Evolutionary conservation across 164 flowering plant species (phyloP).

Genomic region (Amborella trichopoda): DNA sequence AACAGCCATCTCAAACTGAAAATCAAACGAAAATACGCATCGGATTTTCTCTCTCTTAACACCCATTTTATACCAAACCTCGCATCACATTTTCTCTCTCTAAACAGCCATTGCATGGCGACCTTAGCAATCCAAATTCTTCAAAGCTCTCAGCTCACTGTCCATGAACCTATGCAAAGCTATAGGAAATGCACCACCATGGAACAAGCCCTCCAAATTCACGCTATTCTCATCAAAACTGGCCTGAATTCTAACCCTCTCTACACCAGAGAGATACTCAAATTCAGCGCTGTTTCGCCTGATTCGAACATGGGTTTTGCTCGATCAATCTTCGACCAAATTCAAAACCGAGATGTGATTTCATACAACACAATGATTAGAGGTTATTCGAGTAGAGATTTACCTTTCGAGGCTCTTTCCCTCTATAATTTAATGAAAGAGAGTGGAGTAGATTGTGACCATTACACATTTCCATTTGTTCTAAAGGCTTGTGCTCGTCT

Average conservation of each 20-base stretch:
- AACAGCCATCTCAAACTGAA: too few species aligned
- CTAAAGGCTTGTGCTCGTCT: constrained; percentile 31
- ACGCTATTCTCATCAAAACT: constrained; percentile 10
- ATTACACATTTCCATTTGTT: constrained; percentile 29
- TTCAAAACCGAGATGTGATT: constrained; percentile 8
- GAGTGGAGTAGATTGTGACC: constrained; percentile 9
- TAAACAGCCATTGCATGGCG: too few species aligned
- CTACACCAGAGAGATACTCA: constrained; percentile 6
- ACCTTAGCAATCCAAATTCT: too few species aligned
- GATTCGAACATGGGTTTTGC: constrained; percentile 7
- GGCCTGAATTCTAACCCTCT: constrained; percentile 4
- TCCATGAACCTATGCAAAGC: too few species aligned
- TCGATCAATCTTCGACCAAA: constrained; percentile 9
- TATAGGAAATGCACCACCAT: constrained; percentile 6
- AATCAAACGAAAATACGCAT: too few species aligned
- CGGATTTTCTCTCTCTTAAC: too few species aligned
- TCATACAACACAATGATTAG: constrained; percentile 15
- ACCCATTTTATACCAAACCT: too few species aligned
- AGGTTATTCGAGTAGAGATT: constrained; percentile 1
- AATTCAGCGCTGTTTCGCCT: constrained; percentile 1
- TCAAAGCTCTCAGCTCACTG: too few species aligned
- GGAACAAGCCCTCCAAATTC: constrained; percentile 12
- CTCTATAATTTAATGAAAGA: constrained; percentile 9
- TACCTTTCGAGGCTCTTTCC: constrained; percentile 8
- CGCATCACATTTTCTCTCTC: too few species aligned